Conservation (phyloP, 345 rosid species). For the Pseudoturritis turrita region DNA sequence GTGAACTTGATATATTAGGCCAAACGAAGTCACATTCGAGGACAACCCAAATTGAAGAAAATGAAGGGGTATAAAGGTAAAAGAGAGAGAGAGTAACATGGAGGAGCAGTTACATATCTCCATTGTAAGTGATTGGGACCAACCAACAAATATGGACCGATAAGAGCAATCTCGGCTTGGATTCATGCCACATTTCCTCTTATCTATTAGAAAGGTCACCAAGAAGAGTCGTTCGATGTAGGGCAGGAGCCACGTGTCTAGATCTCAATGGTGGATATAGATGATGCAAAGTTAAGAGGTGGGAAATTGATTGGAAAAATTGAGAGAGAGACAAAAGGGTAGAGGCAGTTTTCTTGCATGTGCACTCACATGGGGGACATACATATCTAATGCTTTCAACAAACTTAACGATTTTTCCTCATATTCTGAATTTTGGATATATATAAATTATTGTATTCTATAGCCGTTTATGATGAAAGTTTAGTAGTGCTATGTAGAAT, state of each 20-base stretch:
- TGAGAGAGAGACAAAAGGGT: slow-evolving; percentile 15
- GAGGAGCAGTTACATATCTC: slow-evolving; percentile 15
- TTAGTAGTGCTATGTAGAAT: not conserved
- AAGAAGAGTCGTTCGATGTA: slow-evolving; percentile 23
- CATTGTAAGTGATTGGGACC: slow-evolving; percentile 22
- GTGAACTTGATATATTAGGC: not conserved
- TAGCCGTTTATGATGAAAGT: not conserved
- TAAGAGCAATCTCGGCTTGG: slow-evolving; percentile 17
- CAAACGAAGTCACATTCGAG: not conserved
- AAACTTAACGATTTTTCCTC: slow-evolving; percentile 13
- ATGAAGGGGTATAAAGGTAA: slow-evolving; percentile 11
- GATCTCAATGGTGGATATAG: slow-evolving; percentile 2
- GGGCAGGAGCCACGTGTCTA: slow-evolving; percentile 8
- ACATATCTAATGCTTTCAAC: slow-evolving; percentile 20
- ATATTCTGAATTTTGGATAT: not conserved
- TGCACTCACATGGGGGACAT: slow-evolving; percentile 28
- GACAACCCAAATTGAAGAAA: not conserved
- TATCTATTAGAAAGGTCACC: not conserved
- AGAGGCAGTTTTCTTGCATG: slow-evolving; percentile 27
- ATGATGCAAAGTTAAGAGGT: slow-evolving; percentile 18
- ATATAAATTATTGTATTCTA: not conserved
- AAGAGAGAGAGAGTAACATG: slow-evolving; percentile 18
- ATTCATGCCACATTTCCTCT: slow-evolving; percentile 24
- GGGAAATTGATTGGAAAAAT: slow-evolving; percentile 8
- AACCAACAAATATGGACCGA: slow-evolving; percentile 13